These are phyloP conservation scores for Fraxinus xanthoxyloides DNA, from an alignment of 305 asterid species.

Conservation along the genomic window DNA sequence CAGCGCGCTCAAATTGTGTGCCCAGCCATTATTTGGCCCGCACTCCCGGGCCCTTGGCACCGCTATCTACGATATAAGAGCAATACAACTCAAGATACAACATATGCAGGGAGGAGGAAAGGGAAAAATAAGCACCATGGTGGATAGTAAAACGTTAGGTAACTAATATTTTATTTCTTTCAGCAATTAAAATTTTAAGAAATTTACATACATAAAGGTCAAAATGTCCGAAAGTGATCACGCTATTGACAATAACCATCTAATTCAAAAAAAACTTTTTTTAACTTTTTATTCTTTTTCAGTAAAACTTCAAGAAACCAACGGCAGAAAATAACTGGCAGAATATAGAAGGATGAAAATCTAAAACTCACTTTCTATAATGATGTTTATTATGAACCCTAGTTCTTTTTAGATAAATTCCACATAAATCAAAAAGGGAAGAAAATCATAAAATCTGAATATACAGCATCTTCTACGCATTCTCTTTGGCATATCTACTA, in stretches of 20 bases:
- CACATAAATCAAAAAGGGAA: not conserved
- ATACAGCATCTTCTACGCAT: conserved; percentile 29
- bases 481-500: conserved; percentile 50
- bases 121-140: not conserved
- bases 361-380: not conserved
- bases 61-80: too few relatives aligned
- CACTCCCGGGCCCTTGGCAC: too few relatives aligned
- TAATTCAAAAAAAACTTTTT: too few relatives aligned
- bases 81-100: too few relatives aligned
- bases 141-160: not conserved
- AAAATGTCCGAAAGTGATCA: not conserved
- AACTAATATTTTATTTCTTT: not conserved
- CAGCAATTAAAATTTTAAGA: not conserved
- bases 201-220: not conserved
- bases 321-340: not conserved
- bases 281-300: not conserved
- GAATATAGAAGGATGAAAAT: not conserved
- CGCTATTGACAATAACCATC: not conserved
- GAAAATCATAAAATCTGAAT: not conserved
- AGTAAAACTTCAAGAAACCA: not conserved
- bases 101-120: too few relatives aligned
- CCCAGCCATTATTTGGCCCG: too few relatives aligned
- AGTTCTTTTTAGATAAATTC: not conserved
- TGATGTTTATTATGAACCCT: not conserved
- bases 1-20: too few relatives aligned